Base-by-base conservation (phyloP, 352 stramenopile species). In the Globisporangium paroecandrum region DNA sequence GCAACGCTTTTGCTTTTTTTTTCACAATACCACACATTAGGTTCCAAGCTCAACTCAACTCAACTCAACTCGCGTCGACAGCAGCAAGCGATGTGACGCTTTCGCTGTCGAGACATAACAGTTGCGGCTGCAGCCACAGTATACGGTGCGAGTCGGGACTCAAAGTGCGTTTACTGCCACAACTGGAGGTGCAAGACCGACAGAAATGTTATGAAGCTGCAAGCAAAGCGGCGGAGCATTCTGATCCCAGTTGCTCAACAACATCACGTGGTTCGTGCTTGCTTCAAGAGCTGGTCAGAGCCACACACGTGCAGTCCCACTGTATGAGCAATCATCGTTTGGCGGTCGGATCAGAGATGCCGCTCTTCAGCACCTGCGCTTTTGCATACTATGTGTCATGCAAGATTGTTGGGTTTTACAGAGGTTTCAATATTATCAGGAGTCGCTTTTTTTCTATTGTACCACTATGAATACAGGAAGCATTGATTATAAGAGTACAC, bases 291-390 rank as follows among this genome's bases (percentile, higher is more conserved):
- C 54, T 59, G 32, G 54, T 59, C 54, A 59, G 27, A 59, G 27
- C 54, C 54, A 59, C 36, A n/a, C 32, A 41, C 18, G 27, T 24
- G 8, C 22, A 15, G 27, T 59, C 54, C 54, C 25, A 59, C 54
- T 59, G 54, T 59, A 59, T 59, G 54, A 59, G 54, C 54, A 59
- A 59, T 59, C 54, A 59, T 12, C 53, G 22, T 41, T 59, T 59
- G 54, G 54, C 25, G 13, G 15, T 58, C 53, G 53, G 36, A 36
- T 27, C 15, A 27, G 54, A 58, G 54, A 36, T 36, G 13, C 27
- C 54, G 24, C 54, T 41, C 27, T 58, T 58, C 8, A 10, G 0
- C 1, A 7, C 22, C 53, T 18, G 8, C 22, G 1, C 24, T 8
- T 29, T 3, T 8, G 22, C 49, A 5, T 13, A 2, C 9, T 20